Conservation (phyloP, 2,329 filamentous ascomycete genomes). For the Colletotrichum sansevieriae region DNA sequence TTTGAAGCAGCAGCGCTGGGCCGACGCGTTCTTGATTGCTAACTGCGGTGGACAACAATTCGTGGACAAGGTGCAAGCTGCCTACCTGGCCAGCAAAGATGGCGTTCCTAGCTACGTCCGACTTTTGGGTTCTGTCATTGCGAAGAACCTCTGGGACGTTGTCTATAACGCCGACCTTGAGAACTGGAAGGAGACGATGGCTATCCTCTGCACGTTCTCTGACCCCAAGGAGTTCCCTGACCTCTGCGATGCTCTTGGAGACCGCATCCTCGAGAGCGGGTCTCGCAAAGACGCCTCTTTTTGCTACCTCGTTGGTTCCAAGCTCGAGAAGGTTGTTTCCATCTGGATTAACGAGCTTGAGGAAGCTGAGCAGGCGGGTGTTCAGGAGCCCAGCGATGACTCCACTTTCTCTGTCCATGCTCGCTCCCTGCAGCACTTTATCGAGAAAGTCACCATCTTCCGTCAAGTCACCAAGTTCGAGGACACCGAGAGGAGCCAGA, state of each 20-base stretch:
- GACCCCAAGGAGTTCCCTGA: constrained; percentile 92
- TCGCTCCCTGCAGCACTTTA: constrained; percentile 88
- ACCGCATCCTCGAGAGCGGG: constrained; percentile 84
- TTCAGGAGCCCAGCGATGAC: constrained; percentile 77
- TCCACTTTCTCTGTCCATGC: constrained; percentile 94
- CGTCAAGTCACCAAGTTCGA: constrained; percentile 92
- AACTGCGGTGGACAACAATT: constrained; percentile 95
- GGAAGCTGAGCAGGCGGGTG: constrained; percentile 81
- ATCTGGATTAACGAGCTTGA: constrained; percentile 95
- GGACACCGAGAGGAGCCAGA: constrained; percentile 78
- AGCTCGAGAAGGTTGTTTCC: constrained; percentile 94
- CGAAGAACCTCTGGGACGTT: constrained; percentile 98
- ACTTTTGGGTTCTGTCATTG: constrained; percentile 89
- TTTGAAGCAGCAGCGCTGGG: constrained; percentile 88
- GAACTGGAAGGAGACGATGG: constrained; percentile 98
- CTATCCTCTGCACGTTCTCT: constrained; percentile 94
- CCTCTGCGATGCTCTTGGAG: constrained; percentile 93
- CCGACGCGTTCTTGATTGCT: constrained; percentile 97
- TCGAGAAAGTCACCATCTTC: constrained; percentile 99
- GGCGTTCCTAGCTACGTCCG: constrained; percentile 92
- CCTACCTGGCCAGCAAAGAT: constrained; percentile 87
- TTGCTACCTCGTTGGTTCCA: constrained; percentile 95
- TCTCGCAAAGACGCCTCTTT: constrained; percentile 92
- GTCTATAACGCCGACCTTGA: constrained; percentile 94
- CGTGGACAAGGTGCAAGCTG: constrained; percentile 91